A percentile compares a stretch with the other conserved stretches of the same genome.
Conservation (phyloP, 1,284 basidiomycete genomes). For the Rugosomyces carneus region DNA sequence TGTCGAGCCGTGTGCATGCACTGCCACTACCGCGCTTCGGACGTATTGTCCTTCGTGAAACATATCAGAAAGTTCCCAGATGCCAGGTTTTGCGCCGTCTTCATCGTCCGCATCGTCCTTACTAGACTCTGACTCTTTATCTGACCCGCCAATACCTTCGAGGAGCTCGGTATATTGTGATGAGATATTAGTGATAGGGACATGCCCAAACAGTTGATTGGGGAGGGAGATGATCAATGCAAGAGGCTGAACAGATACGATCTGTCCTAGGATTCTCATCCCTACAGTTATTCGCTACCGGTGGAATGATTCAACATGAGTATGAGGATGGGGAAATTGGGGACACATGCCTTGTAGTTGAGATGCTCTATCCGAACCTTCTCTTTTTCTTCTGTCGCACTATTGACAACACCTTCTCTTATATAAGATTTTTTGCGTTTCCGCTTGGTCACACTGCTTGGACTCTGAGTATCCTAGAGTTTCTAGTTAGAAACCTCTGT, state of each 20-base stretch:
- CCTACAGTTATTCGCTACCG: constrained; percentile 77
- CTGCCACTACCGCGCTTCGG: constrained; percentile 67
- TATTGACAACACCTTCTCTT: constrained; percentile 22
- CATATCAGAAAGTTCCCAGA: constrained; percentile 70
- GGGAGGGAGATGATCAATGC: constrained; percentile 91
- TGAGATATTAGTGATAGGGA: constrained; percentile 96
- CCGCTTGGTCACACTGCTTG: constrained; percentile 40
- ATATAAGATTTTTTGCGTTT: constrained; percentile 45
- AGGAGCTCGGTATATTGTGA: constrained; percentile 71
- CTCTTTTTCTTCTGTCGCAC: constrained; percentile 36
- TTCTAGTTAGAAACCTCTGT: neutral
- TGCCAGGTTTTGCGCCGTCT: constrained; percentile 29
- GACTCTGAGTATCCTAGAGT: constrained; percentile 29
- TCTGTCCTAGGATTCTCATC: constrained; percentile 83
- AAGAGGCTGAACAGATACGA: constrained; percentile 85
- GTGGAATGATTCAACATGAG: neutral
- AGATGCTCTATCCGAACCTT: constrained; percentile 80
- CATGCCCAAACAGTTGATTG: constrained; percentile 90
- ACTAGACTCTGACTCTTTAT: constrained; percentile 39
- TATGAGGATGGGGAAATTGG: neutral
- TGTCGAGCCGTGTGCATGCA: constrained; percentile 58
- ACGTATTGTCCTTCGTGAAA: constrained; percentile 87
- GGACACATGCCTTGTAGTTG: constrained; percentile 77
- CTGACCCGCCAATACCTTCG: constrained; percentile 55
- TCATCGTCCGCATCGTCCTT: constrained; percentile 45